phyloP scores from a whole-genome alignment of 345 rosid species.

The Citrus hindsii region DNA sequence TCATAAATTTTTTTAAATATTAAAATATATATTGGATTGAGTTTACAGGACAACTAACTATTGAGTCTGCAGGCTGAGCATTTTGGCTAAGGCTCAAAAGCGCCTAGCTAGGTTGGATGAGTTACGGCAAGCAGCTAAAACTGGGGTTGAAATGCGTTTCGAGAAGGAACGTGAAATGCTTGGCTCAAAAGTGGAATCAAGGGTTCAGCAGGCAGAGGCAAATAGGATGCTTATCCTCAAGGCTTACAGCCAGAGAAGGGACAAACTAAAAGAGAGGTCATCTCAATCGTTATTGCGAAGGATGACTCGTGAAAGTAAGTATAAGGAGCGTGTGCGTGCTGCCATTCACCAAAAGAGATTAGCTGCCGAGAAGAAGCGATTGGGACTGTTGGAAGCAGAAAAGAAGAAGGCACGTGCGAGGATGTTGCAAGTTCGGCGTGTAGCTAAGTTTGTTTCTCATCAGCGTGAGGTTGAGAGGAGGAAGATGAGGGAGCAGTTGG shows the following conservation, averaged over 20 bases:
- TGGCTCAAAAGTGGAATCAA: constrained; percentile 70
- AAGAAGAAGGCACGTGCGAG: constrained; percentile 83
- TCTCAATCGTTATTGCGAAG: constrained; percentile 75
- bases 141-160: constrained; percentile 66
- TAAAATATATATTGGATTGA: not conserved
- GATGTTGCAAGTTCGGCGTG: constrained; percentile 61
- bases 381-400: constrained; percentile 84
- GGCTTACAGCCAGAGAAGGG: constrained; percentile 70
- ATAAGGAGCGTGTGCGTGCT: constrained; percentile 76
- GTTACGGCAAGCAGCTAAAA: constrained; percentile 89
- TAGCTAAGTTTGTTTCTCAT: constrained; percentile 66
- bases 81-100: constrained; percentile 76
- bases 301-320: constrained; percentile 83
- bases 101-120: constrained; percentile 84
- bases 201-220: constrained; percentile 86
- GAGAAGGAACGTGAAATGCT: constrained; percentile 82
- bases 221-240: constrained; percentile 85
- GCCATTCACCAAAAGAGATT: constrained; percentile 86
- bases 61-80: constrained; percentile 52
- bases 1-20: not conserved
- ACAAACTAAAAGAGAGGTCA: constrained; percentile 73
- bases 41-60: constrained; percentile 2
- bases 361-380: constrained; percentile 92
- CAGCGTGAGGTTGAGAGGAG: constrained; percentile 92
- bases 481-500: constrained; percentile 77